Evolutionary conservation across 1,139 yeast genomes (phyloP), one percentile per base, ranked within the genome.

Genomic region (Sugiyamaella grinbergsii): DNA sequence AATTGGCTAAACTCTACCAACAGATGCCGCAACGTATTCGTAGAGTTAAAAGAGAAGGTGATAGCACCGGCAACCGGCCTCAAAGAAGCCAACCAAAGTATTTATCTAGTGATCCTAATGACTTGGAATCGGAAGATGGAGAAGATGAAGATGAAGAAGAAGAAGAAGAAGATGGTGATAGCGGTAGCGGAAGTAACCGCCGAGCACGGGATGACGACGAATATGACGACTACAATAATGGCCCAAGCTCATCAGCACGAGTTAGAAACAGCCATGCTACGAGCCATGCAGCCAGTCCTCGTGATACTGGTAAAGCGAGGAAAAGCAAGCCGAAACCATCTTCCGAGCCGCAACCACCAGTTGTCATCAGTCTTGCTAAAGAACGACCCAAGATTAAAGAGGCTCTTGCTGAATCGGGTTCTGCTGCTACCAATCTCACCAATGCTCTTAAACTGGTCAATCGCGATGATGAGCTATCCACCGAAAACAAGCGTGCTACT

Each of bases 381-480:
- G 96, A 88, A 62, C 81, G 83, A 0, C 93, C 96, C 10, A 81
- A 78, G 66, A 85, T 91, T 55, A 74, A 83, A 56, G 70, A 74
- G 18, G 70, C 84, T 7, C 79, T 91, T 51, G 90, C 96, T 2
- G 87, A 87, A 53, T 82, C 95, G 15, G 80, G 85, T 50, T 81
- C 89, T 7, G 79, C 84, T 8, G 79, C 96, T 5, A 85, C 91
- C 0, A 78, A 83, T n/a, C 72, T 93, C 56, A 72, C 73, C 33
- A 90, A 91, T 63, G 72, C 82, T 6, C 72, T 93, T 51, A 72
- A 80, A 53, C 69, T 79, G n/a, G 72, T 89, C 42, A 71, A 74
- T 51, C 64, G 70, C 46, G 76, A 81, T 1, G 61, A 67, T 0
- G 79, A 74, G 51, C 70, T 78, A 4, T 83, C 96, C 0, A 72